Evolutionary conservation across 495 filamentous ascomycete species (phyloP).

Genomic region (Aspergillus egyptiacus): DNA sequence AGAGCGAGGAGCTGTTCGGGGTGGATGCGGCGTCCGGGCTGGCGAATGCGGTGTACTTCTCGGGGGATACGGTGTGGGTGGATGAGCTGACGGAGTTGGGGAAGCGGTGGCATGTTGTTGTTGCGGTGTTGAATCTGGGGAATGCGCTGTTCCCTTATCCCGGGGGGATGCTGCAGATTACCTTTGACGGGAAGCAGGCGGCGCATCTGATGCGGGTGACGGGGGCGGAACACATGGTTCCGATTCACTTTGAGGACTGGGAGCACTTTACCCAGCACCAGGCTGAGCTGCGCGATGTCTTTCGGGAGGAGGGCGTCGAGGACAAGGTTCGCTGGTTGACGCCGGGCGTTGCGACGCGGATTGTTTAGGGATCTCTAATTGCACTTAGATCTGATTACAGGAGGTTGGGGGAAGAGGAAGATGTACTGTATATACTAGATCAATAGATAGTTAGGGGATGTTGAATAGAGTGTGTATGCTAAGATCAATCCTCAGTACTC

Average conservation of each 20-base stretch:
- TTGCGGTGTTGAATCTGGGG: conserved; percentile 28
- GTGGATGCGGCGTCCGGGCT: conserved; percentile 23
- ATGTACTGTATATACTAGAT: too few relatives aligned
- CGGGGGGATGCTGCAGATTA: conserved; percentile 36
- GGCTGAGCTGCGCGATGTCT: conserved; percentile 18
- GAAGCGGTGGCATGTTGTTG: conserved; percentile 20
- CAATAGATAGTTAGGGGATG: too few relatives aligned
- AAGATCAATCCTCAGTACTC: too few relatives aligned
- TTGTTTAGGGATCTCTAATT: too few relatives aligned
- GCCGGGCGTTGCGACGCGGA: too few relatives aligned
- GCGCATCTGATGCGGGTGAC: conserved; percentile 36
- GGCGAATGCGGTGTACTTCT: conserved; percentile 51
- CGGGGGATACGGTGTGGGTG: conserved; percentile 50
- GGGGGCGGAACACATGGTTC: conserved; percentile 41
- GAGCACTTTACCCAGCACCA: conserved; percentile 40
- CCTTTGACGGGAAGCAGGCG: conserved; percentile 45
- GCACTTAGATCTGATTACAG: too few relatives aligned
- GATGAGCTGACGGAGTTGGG: conserved; percentile 31
- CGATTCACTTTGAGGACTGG: conserved; percentile 51
- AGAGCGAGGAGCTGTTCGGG: conserved; percentile 34
- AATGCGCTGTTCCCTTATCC: conserved; percentile 21
- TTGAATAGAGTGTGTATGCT: too few relatives aligned
- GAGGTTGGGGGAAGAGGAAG: too few relatives aligned
- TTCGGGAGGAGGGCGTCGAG: conserved; percentile 22
- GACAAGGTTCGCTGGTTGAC: conserved; percentile 28